Evolutionary conservation across 1,284 basidiomycete species (phyloP), one percentile per base, ranked within the genome.

Genomic region (Sphagnurus paluster): DNA sequence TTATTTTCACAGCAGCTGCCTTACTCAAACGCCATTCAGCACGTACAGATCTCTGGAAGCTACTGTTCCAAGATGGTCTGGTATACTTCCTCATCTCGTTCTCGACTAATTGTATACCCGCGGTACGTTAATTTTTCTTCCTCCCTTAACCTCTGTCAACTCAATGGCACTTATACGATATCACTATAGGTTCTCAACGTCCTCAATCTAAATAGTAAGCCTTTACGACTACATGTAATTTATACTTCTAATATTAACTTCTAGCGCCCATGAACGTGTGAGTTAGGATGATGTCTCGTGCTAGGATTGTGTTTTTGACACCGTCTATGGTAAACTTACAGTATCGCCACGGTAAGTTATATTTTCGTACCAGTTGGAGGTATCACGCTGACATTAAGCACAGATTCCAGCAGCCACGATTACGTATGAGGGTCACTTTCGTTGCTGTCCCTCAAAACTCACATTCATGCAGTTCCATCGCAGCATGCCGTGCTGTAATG

Each of bases 1-100:
- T 84, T 4, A 54, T 71, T 16, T 74, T 80, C 50, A 84, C 82
- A 1, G 67, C 75, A 7, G 55, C 76, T 13, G 73, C 79, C 9
- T 65, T 83, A 24, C 68, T 76, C 26, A 68, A 67, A 46, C 75
- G 68, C 45, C 74, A 79, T 56, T 74, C 77, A 32, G 66, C 71
- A 8, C 67, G 75, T 32, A 76, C 78, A 42, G 72, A 74, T 61
- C 65, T 87, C 32, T 78, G 77, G 78, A 73, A 78, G 46, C 62
- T 89, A 24, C 73, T 89, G 36, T 84, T 87, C 69, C 71, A 74
- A 20, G 84, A 88, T 54, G 85, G 84, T n/a, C 67, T 87, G 28
- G 74, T 84, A 10, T 84, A 79, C 58, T 84, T 84, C 58, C 42
- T 82, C 37, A 67, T 84, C 30, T 78, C 84, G 1, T 86, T 85